Evolutionary conservation across 2,329 filamentous ascomycete species (phyloP), one percentile per base, ranked within the genome.

Genomic region (Lanzia echinophila): DNA sequence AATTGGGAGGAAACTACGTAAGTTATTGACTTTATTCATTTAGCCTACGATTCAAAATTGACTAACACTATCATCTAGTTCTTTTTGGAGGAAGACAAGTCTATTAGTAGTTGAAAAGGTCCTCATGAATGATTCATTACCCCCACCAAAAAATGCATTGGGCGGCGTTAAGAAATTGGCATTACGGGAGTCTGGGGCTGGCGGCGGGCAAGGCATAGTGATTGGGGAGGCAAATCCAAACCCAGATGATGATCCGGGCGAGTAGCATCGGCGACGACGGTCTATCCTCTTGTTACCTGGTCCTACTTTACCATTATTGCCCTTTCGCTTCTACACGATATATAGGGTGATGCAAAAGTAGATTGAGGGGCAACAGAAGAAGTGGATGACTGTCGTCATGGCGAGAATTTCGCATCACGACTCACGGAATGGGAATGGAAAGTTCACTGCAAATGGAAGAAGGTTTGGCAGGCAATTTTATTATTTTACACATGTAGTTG

Each of bases 1-100:
- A 99, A 80, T 65, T 90, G 67, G 75, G 74, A 61, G 95, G 95
- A 65, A 97, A 97, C 76, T 99, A 87, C 77, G 86, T 89, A 78
- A 78, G 84, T 81, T 45, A 13, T 24, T 58, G 52, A 54, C 13
- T 49, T 11, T 15, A 2, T 10, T 19, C 17, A 11, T 13, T 45
- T 10, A 41, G n/a, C 6, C 32, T 33, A n/a, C n/a, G n/a, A n/a
- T n/a, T n/a, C n/a, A n/a, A n/a, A n/a, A n/a, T 17, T 56, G 60
- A 53, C 58, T 53, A 53, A 55, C 43, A 63, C 56, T 43, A 63
- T 44, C 24, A n/a, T 49, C 3, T 22, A 89, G 85, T 96, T 96
- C 86, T 97, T 97, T 87, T 73, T 97, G 72, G 92, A 97, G 72
- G 91, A 96, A 68, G 73, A 80, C 50, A 76, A 79, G 68, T 75